These are phyloP conservation scores for Mortierella claussenii DNA, from an alignment of 192 early-diverging fungal genomes.

Conservation along the genomic window DNA sequence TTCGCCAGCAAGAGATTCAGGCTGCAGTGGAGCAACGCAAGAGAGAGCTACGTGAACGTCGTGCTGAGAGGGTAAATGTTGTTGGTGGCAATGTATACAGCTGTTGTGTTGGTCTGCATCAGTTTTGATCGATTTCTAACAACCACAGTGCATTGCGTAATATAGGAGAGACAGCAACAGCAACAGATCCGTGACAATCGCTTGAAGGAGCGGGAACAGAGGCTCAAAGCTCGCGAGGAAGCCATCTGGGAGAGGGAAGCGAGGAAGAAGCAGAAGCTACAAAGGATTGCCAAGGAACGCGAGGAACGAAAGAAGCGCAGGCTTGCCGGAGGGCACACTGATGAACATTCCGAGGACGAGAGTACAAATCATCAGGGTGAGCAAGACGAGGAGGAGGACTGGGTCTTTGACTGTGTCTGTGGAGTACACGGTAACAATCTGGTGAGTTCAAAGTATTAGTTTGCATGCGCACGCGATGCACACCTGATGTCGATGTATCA, in stretches of 20 bases:
- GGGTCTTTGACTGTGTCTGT: constrained; percentile 63
- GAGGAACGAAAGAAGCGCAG: constrained; percentile 42
- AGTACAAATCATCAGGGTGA: constrained; percentile 17
- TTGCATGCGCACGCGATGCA: no score
- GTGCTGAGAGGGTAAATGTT: constrained; percentile 30
- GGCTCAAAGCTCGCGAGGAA: constrained; percentile 51
- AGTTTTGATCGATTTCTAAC: not conserved
- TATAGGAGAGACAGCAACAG: constrained; percentile 35
- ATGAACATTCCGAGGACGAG: constrained; percentile 26
- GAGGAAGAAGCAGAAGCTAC: constrained; percentile 41
- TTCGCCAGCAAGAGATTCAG: constrained; percentile 27
- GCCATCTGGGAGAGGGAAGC: constrained; percentile 46
- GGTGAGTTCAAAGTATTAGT: no score
- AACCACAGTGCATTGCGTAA: no score
- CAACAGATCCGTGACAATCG: constrained; percentile 35
- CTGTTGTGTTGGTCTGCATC: no score
- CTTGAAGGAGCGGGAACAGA: constrained; percentile 40
- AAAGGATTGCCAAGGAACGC: constrained; percentile 49
- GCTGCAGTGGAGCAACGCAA: constrained; percentile 24
- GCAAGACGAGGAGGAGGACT: constrained; percentile 55
- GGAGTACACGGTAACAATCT: constrained; percentile 58
- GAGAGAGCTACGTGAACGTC: constrained; percentile 38
- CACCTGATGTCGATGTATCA: not conserved
- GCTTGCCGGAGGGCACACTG: constrained; percentile 12
- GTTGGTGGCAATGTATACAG: no score